Base-by-base conservation (phyloP, 176 grass and related monocot genomes). In the Carex parvula region DNA sequence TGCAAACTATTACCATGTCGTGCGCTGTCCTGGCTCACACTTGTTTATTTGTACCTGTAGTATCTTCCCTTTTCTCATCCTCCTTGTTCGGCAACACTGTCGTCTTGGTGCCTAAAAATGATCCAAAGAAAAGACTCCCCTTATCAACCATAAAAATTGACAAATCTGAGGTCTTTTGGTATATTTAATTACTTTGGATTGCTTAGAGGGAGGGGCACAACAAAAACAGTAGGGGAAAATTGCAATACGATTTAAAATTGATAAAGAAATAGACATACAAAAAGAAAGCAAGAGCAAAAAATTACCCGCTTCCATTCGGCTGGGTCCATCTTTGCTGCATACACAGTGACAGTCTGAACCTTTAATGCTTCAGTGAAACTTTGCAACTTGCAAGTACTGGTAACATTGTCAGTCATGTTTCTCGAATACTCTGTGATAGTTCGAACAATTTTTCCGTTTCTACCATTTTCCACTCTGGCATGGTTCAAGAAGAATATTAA, bases 381-480 rank as follows among this genome's bases (percentile, higher is more conserved):
- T 30, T 67, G 90, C 24, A 9, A 57, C 2, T 78, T 81, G 81
- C 95, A 98, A 24, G 7, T 22, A 32, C 50, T 18, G 3, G 0
- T 55, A 22, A 53, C 68, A 32, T 65, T 82, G 24, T 6, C 65
- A 37, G 11, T 0, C 39, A 3, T 10, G 53, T 71, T 55, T 89
- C 87, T 87, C 1, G 84, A 69, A 68, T 98, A 98, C 81, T 94
- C 95, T 32, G 90, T 91, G 24, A 97, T 39, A 42, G 92, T 93
- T 56, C 39, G 52, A 5, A 17, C 26, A 8, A 58, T 20, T 62
- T 62, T 62, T 48, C 83, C 83, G 41, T 37, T 70, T n/a, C 56
- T 53, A 20, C 21, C 64, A 41, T 82, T 89, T 11, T 68, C 85
- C 81, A 66, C 87, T 62, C 64, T 64, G 39, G 72, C 82, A 0